Percentiles rank a stretch among this genome's conserved stretches.
These are phyloP conservation scores for Bruguiera hainesii DNA, from an alignment of 441 rosid genomes.

Conservation along the genomic window DNA sequence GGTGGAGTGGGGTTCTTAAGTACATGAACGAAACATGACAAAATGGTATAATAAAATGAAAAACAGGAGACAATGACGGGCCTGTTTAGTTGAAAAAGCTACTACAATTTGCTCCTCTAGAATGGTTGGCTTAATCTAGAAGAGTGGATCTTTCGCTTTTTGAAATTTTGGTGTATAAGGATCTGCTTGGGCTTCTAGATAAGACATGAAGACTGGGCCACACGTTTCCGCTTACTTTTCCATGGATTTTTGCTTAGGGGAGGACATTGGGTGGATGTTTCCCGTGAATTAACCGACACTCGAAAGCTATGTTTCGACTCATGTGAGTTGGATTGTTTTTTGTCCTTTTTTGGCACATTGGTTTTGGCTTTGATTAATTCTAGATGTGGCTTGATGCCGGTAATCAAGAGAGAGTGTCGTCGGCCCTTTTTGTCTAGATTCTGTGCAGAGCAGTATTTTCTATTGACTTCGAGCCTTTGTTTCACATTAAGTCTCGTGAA, in stretches of 20 bases:
- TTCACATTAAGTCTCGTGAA: too few relatives aligned
- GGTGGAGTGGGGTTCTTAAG: not conserved
- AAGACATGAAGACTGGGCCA: not conserved
- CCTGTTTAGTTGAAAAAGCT: not conserved
- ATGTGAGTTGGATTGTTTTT: too few relatives aligned
- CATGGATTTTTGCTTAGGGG: not conserved
- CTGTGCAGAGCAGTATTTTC: too few relatives aligned
- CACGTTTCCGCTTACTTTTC: slow-evolving; percentile 27
- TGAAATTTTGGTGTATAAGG: not conserved
- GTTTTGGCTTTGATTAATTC: too few relatives aligned
- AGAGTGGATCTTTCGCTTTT: not conserved
- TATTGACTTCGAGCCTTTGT: too few relatives aligned
- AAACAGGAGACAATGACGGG: too few relatives aligned
- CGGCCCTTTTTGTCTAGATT: too few relatives aligned
- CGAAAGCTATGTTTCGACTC: too few relatives aligned
- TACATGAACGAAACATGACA: not conserved
- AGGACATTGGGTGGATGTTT: not conserved
- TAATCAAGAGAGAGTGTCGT: too few relatives aligned
- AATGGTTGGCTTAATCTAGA: slow-evolving; percentile 9
- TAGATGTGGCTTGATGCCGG: too few relatives aligned
- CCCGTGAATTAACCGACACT: not conserved
- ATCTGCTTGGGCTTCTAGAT: slow-evolving; percentile 16
- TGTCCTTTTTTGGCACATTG: too few relatives aligned
- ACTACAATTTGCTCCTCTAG: not conserved
- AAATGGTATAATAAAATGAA: not conserved